Evolutionary conservation across 371 early-diverging fungal genomes (phyloP).

Genomic region (Mortierella polycephala): DNA sequence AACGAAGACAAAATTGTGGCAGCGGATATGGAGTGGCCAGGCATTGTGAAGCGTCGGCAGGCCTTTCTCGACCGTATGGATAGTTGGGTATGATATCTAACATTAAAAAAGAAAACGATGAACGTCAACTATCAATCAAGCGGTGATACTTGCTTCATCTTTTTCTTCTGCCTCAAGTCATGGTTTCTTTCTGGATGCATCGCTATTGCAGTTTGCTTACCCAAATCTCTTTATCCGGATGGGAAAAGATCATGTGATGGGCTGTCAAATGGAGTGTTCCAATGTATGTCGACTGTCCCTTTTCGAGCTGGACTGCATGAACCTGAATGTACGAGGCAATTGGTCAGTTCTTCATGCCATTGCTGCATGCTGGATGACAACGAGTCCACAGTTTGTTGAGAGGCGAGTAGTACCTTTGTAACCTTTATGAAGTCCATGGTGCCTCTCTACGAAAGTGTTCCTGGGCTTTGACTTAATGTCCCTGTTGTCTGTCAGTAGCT

Average conservation of each 20-base stretch:
- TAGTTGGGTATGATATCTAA: conserved; percentile 87
- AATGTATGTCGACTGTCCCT: conserved; percentile 60
- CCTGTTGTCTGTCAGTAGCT: too few species aligned
- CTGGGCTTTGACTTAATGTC: too few species aligned
- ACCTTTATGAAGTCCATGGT: conserved; percentile 58
- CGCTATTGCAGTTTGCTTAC: conserved; percentile 52
- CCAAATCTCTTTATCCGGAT: conserved; percentile 76
- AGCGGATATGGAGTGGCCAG: conserved; percentile 73
- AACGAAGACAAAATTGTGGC: conserved; percentile 85
- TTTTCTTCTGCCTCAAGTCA: background rate
- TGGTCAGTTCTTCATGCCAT: background rate
- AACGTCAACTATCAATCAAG: background rate
- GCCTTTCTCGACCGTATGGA: conserved; percentile 84
- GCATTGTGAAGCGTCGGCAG: conserved; percentile 57
- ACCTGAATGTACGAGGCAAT: conserved; percentile 58
- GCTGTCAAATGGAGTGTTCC: conserved; percentile 84
- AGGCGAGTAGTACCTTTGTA: conserved; percentile 43
- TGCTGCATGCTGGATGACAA: background rate
- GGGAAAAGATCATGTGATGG: conserved; percentile 83
- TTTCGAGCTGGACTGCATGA: conserved; percentile 69
- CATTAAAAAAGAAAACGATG: background rate
- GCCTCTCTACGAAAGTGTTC: background rate
- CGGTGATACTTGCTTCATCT: background rate
- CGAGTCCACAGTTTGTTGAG: background rate
- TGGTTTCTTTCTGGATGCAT: background rate